Evolutionary conservation across 371 early-diverging fungal species (phyloP).

Genomic region (Chytridium lagenaria): DNA sequence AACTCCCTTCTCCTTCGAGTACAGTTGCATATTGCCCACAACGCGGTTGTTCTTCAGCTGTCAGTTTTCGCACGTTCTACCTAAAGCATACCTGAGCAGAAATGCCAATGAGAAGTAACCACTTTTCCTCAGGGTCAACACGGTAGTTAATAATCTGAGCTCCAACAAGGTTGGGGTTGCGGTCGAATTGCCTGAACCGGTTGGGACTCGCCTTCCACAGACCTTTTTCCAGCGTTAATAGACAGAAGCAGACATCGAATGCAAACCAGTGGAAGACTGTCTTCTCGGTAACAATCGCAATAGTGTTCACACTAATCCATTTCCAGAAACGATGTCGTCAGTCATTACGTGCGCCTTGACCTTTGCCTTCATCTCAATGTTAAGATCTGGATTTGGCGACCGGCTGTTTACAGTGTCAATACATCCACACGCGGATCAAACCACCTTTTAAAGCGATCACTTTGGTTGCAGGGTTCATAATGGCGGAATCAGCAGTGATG

Average conservation of each 20-base stretch:
- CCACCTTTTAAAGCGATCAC: slow-evolving; percentile 95
- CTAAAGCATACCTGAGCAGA: slow-evolving; percentile 69
- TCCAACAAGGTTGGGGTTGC: slow-evolving; percentile 80
- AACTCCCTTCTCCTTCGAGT: slow-evolving; percentile 88
- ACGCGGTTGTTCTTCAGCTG: slow-evolving; percentile 76
- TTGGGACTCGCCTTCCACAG: slow-evolving; percentile 86
- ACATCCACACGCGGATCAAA: not conserved
- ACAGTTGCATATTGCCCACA: slow-evolving; percentile 95
- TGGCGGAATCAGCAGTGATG: slow-evolving; percentile 97
- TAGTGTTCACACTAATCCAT: slow-evolving; percentile 86
- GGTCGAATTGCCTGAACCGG: slow-evolving; percentile 94
- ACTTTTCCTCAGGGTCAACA: slow-evolving; percentile 86
- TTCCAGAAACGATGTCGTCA: slow-evolving; percentile 98
- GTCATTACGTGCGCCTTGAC: slow-evolving; percentile 89
- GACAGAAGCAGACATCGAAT: not conserved
- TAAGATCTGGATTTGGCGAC: slow-evolving; percentile 92
- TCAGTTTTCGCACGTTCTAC: not conserved
- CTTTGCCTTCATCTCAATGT: slow-evolving; percentile 92
- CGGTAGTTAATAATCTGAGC: slow-evolving; percentile 96
- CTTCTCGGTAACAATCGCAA: slow-evolving; percentile 90
- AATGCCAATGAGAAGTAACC: slow-evolving; percentile 95
- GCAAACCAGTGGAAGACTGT: slow-evolving; percentile 90
- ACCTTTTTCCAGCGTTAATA: slow-evolving; percentile 31
- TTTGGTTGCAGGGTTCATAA: slow-evolving; percentile 94
- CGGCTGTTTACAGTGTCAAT: slow-evolving; percentile 63